Percentiles rank a stretch among this genome's conserved stretches.
These are phyloP conservation scores for Melaleuca alternifolia DNA, from an alignment of 345 rosid genomes.

Conservation along the genomic window DNA sequence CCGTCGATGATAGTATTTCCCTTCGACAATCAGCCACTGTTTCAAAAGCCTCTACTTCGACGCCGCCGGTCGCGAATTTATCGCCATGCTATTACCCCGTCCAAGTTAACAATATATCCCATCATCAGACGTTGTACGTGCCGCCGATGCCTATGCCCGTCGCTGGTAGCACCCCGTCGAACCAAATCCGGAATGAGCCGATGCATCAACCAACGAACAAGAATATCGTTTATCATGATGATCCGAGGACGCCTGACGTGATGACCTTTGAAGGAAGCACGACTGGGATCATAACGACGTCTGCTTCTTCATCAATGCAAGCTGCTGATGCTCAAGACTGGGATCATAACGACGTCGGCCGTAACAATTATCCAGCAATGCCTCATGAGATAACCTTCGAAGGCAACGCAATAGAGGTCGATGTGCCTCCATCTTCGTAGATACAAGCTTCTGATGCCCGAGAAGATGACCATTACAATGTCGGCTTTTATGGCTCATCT, in stretches of 20 bases:
- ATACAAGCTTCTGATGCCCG: rapidly evolving
- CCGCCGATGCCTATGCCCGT: too few species aligned
- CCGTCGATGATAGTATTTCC: too few species aligned
- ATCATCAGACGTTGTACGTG: too few species aligned
- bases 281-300: not conserved
- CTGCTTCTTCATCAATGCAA: not conserved
- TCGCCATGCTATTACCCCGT: too few species aligned
- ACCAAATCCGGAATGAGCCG: too few species aligned
- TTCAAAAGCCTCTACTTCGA: too few species aligned
- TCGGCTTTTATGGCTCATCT: not conserved
- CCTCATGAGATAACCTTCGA: not conserved
- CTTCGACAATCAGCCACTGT: too few species aligned
- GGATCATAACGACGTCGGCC: not conserved
- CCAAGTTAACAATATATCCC: too few species aligned
- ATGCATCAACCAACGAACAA: too few species aligned
- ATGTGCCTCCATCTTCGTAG: not conserved
- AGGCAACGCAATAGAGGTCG: not conserved
- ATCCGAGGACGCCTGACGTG: not conserved
- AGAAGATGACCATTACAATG: not conserved
- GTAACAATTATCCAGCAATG: not conserved
- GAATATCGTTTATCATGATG: not conserved
- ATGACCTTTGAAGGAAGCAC: not conserved
- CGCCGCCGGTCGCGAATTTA: too few species aligned
- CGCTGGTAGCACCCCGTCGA: too few species aligned
- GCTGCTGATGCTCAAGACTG: not conserved